Evolutionary conservation across 176 grass and related monocot genomes (phyloP), one percentile per base, ranked within the genome.

Genomic region (Cenchrus purpureus): DNA sequence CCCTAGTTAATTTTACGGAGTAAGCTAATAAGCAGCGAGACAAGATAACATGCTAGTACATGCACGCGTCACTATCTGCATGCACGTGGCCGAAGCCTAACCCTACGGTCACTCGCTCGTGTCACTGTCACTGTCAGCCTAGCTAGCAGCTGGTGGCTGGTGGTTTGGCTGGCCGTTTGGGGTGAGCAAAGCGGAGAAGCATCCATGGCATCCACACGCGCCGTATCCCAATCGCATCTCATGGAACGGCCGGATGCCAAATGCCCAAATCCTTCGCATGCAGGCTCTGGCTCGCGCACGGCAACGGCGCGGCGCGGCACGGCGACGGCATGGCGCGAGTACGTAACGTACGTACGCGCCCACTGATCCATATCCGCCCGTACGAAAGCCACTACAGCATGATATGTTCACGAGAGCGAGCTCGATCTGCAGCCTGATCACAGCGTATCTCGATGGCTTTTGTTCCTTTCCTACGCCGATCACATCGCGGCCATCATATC

Each of bases 401-500:
- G 45, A 46, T 46, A 25, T 75, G 48, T 11, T 25, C 50, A 58
- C 37, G 11, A 12, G 50, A 40, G 37, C 37, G 34, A 1, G 19
- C 40, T 7, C 22, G 22, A 25, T 11, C 19, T 6, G 0, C 12
- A 7, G 4, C 56, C n/a, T 46, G 83, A 20, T 77, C 4, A 34
- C 28, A n/a, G 83, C 43, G 42, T 22, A 59, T 78, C 25, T 57
- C 46, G 1, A 4, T 49, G 14, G 14, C 40, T 65, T 64, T 87
- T 81, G 85, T 74, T 87, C 8, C 25, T 58, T 87, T 81, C 16
- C 76, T 32, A 43, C 75, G 12, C 57, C 82, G 20, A 62, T 76
- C 81, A 4, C 60, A 65, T 8, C 22, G 56, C 20, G 58, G n/a
- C 5, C 71, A 29, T n/a, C 31, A 32, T 32, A 32, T 32, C 1